Conservation (phyloP, 2,329 filamentous ascomycete species). For the Phaeoacremonium minimum region DNA sequence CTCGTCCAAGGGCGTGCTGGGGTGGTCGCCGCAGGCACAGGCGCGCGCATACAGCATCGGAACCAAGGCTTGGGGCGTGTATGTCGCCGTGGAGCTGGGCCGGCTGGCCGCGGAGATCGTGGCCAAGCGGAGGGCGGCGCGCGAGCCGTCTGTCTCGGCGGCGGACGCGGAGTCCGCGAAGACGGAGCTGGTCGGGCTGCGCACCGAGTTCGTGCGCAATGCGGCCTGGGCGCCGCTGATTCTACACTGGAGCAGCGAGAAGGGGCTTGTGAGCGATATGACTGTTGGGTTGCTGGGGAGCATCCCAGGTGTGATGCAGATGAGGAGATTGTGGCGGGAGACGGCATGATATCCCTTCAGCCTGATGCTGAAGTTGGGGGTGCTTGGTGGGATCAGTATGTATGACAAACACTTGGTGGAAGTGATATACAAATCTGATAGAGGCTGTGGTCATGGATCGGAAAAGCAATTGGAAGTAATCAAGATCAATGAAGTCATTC, state of each 20-base stretch:
- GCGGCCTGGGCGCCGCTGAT: slow-evolving; percentile 77
- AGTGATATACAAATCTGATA: too few species aligned
- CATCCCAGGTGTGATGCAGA: slow-evolving; percentile 38
- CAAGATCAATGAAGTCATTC: too few species aligned
- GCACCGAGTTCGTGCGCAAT: slow-evolving; percentile 65
- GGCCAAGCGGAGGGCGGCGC: slow-evolving; percentile 25
- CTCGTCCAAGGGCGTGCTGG: slow-evolving; percentile 66
- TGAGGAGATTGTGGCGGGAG: slow-evolving; percentile 39
- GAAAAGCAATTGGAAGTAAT: slow-evolving; percentile 2
- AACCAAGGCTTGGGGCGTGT: slow-evolving; percentile 73
- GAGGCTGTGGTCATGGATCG: too few species aligned
- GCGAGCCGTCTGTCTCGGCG: slow-evolving; percentile 25
- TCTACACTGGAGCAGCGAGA: slow-evolving; percentile 74
- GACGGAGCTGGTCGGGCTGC: slow-evolving; percentile 50
- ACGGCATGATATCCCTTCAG: slow-evolving; percentile 25
- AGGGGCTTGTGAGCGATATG: slow-evolving; percentile 45
- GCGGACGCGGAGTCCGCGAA: slow-evolving; percentile 37
- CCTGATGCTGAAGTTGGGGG: too few species aligned
- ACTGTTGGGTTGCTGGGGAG: slow-evolving; percentile 35
- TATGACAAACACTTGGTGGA: too few species aligned
- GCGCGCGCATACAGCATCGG: slow-evolving; percentile 65
- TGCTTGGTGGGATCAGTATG: too few species aligned
- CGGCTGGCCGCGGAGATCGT: slow-evolving; percentile 50
- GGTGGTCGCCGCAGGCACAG: slow-evolving; percentile 51
- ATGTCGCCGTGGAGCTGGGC: slow-evolving; percentile 72